These are phyloP conservation scores for Madurella fahalii DNA, from an alignment of 2,329 filamentous ascomycete species.

Conservation along the genomic window DNA sequence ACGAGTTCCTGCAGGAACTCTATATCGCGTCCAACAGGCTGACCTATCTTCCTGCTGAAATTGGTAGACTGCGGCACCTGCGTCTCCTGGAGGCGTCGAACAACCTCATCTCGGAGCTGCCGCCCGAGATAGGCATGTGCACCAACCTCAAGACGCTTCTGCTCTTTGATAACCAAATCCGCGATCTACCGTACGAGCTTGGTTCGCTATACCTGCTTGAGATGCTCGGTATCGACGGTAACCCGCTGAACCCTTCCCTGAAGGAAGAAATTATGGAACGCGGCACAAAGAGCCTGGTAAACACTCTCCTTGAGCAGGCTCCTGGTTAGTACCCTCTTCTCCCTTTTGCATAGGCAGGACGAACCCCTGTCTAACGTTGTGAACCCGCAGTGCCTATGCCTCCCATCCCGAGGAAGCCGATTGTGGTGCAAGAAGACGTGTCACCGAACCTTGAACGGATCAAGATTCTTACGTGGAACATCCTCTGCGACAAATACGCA, in stretches of 20 bases:
- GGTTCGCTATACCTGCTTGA: slow-evolving; percentile 87
- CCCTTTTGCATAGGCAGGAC: slow-evolving; percentile 2
- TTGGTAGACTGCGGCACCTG: slow-evolving; percentile 78
- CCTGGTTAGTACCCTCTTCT: slow-evolving; percentile 59
- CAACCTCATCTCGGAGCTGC: slow-evolving; percentile 78
- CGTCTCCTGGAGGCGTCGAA: slow-evolving; percentile 82
- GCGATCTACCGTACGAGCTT: slow-evolving; percentile 76
- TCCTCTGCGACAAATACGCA: slow-evolving; percentile 89
- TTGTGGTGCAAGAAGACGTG: slow-evolving; percentile 69
- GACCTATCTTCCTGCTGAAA: slow-evolving; percentile 69
- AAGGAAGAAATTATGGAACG: slow-evolving; percentile 82
- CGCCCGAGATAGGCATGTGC: slow-evolving; percentile 93
- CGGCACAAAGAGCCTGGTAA: slow-evolving; percentile 81
- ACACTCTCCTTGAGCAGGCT: slow-evolving; percentile 75
- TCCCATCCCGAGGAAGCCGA: slow-evolving; percentile 70
- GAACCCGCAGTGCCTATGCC: slow-evolving; percentile 63
- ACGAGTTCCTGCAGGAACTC: slow-evolving; percentile 84
- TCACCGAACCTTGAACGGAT: slow-evolving; percentile 62
- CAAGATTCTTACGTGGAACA: slow-evolving; percentile 90
- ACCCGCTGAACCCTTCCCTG: slow-evolving; percentile 71
- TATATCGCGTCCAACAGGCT: slow-evolving; percentile 94
- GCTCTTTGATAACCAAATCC: slow-evolving; percentile 86
- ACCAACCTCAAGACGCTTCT: slow-evolving; percentile 82
- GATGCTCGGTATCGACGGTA: slow-evolving; percentile 86
- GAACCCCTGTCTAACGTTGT: slow-evolving; percentile 19